A percentile compares a stretch with the other conserved stretches of the same genome.
These are phyloP conservation scores for Rhodosorus marinus DNA, from an alignment of 23 red algal species.

Conservation along the genomic window DNA sequence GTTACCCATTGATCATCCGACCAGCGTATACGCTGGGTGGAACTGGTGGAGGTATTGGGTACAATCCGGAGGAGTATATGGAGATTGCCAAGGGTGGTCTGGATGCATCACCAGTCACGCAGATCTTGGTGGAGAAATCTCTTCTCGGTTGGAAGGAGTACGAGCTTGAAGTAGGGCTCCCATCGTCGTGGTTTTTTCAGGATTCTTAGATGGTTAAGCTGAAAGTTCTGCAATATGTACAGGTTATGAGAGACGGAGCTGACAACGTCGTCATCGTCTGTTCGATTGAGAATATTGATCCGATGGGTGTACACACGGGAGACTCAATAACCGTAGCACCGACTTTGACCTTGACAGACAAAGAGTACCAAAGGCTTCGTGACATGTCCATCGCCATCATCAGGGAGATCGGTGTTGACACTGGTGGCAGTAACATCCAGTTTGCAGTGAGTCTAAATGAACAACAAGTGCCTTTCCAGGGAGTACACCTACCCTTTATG, in stretches of 20 bases:
- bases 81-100: constrained; percentile 78
- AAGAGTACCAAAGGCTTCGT: constrained; percentile 88
- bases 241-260: constrained; percentile 73
- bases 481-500: too few species aligned
- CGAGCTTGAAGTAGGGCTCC: constrained; percentile 99
- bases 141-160: constrained; percentile 99
- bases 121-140: constrained; percentile 90
- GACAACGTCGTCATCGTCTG: constrained; percentile 99
- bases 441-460: too few species aligned
- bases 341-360: constrained; percentile 84
- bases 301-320: constrained; percentile 99
- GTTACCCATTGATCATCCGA: constrained; percentile 81
- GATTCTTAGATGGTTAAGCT: too few species aligned
- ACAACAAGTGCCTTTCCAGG: too few species aligned
- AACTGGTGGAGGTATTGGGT: constrained; percentile 93
- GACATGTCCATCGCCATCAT: constrained; percentile 93
- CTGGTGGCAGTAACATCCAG: constrained; percentile 95
- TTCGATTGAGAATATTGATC: constrained; percentile 94
- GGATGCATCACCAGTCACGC: constrained; percentile 63
- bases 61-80: constrained; percentile 89
- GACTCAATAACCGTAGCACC: constrained; percentile 96
- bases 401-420: constrained; percentile 95
- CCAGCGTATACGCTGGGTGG: constrained; percentile 96
- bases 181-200: too few species aligned
- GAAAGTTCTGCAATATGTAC: too few species aligned